These are phyloP conservation scores for Pichia californica DNA, from an alignment of 805 yeast genomes.

Conservation along the genomic window DNA sequence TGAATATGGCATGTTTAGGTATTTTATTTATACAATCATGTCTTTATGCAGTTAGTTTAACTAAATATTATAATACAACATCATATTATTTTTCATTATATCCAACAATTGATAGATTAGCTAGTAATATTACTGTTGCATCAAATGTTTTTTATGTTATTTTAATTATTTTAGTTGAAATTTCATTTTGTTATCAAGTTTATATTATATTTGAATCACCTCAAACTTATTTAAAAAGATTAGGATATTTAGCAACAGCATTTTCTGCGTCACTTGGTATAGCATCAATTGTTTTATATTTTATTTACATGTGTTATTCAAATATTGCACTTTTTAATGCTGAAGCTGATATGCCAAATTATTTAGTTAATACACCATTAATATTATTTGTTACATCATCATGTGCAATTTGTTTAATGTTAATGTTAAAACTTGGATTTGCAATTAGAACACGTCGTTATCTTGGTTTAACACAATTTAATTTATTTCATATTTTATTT, in stretches of 20 bases:
- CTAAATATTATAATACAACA: conserved; percentile 45
- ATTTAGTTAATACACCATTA: conserved; percentile 47
- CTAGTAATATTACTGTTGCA: conserved; percentile 49
- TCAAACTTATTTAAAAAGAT: conserved; percentile 30
- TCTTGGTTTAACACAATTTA: conserved; percentile 78
- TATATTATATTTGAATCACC: conserved; percentile 62
- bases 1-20: conserved; percentile 58
- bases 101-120: conserved; percentile 31
- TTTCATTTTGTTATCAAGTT: conserved; percentile 66
- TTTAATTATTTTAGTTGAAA: conserved; percentile 54
- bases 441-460: conserved; percentile 70
- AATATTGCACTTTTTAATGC: conserved; percentile 28
- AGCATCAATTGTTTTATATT: conserved; percentile 53
- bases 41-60: conserved; percentile 47
- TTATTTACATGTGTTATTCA: conserved; percentile 43
- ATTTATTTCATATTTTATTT: conserved; percentile 69
- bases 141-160: conserved; percentile 55
- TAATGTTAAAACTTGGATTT: conserved; percentile 55
- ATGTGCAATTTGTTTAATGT: conserved; percentile 50
- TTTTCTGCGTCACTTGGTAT: conserved; percentile 41
- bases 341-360: conserved; percentile 20
- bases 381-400: conserved; percentile 67
- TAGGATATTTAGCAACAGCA: conserved; percentile 35
- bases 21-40: conserved; percentile 54
- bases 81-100: conserved; percentile 44